These are phyloP conservation scores for Sphaerostilbella broomeana DNA, from an alignment of 2,329 filamentous ascomycete genomes.

Conservation along the genomic window DNA sequence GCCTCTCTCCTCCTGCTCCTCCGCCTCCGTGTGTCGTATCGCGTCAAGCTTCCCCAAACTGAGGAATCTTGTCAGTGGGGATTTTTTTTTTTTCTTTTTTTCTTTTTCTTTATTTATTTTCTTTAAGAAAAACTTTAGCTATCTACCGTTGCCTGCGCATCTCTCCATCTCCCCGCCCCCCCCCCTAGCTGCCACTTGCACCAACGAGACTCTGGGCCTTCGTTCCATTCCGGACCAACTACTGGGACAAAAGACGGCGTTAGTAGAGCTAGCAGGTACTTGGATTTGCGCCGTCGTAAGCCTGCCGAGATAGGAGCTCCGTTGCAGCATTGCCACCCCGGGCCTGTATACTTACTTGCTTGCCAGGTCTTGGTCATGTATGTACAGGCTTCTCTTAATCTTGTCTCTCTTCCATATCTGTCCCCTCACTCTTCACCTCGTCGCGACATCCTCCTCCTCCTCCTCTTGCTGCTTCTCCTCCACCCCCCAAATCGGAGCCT, in stretches of 20 bases:
- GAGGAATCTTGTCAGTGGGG: too few species aligned
- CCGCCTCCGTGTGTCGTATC: too few species aligned
- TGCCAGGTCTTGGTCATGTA: not conserved
- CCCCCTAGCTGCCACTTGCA: not conserved
- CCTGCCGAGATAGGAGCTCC: conserved; percentile 13
- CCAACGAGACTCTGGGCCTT: not conserved
- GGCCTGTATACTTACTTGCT: conserved; percentile 1
- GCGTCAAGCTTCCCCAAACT: too few species aligned
- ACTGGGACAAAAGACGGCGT: conserved; percentile 5
- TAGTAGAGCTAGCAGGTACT: conserved; percentile 5
- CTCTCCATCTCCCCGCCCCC: not conserved
- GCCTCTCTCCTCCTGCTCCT: too few species aligned
- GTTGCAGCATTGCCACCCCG: conserved; percentile 9
- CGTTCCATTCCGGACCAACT: not conserved
- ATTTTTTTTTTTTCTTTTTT: too few species aligned
- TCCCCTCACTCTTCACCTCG: not conserved
- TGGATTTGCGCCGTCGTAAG: conserved; percentile 11
- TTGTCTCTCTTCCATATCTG: not conserved
- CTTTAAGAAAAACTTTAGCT: too few species aligned
- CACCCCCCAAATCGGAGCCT: too few species aligned
- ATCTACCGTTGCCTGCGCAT: too few species aligned
- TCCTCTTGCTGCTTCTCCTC: not conserved
- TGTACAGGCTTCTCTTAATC: conserved; percentile 2
- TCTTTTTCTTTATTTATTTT: too few species aligned
- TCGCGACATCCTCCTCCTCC: conserved; percentile 1